These are phyloP conservation scores for Haberlea rhodopensis DNA, from an alignment of 257 asterid species.

Conservation along the genomic window DNA sequence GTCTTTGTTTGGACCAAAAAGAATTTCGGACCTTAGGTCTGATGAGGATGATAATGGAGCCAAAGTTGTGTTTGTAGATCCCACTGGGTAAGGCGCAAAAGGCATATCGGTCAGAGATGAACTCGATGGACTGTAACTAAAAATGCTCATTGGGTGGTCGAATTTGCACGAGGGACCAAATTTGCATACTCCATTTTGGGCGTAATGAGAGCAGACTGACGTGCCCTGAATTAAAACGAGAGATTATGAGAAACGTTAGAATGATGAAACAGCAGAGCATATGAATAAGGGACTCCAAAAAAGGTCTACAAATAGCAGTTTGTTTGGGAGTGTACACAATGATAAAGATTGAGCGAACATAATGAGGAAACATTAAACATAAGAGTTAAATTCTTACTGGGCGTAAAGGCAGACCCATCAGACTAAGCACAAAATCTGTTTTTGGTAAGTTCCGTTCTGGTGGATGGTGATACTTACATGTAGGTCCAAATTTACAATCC, in stretches of 20 bases:
- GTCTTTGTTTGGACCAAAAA: slow-evolving; percentile 37
- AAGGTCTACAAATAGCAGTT: not conserved
- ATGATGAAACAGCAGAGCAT: not conserved
- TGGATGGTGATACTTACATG: slow-evolving; percentile 95
- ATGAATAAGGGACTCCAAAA: not conserved
- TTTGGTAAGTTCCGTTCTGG: slow-evolving; percentile 56
- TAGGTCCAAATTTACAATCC: slow-evolving; percentile 76
- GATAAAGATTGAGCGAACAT: not conserved
- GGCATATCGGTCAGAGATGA: slow-evolving; percentile 93
- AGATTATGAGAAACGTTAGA: slow-evolving; percentile 13
- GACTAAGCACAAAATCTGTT: slow-evolving; percentile 61
- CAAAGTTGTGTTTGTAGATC: slow-evolving; percentile 62
- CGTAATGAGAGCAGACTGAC: slow-evolving; percentile 76
- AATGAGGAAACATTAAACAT: not conserved
- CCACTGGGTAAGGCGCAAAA: slow-evolving; percentile 86
- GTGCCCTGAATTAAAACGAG: slow-evolving; percentile 51
- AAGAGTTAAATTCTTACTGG: slow-evolving; percentile 53
- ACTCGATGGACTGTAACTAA: slow-evolving; percentile 82
- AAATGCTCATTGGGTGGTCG: slow-evolving; percentile 75
- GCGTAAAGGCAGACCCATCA: slow-evolving; percentile 86
- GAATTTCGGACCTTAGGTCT: slow-evolving; percentile 45
- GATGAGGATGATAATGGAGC: slow-evolving; percentile 70
- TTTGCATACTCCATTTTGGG: slow-evolving; percentile 81
- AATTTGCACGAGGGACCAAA: slow-evolving; percentile 86
- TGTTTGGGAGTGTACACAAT: not conserved